A percentile compares a stretch with the other conserved stretches of the same genome.
These are phyloP conservation scores for Saccharomycopsis vini DNA, from an alignment of 805 yeast genomes.

Conservation along the genomic window DNA sequence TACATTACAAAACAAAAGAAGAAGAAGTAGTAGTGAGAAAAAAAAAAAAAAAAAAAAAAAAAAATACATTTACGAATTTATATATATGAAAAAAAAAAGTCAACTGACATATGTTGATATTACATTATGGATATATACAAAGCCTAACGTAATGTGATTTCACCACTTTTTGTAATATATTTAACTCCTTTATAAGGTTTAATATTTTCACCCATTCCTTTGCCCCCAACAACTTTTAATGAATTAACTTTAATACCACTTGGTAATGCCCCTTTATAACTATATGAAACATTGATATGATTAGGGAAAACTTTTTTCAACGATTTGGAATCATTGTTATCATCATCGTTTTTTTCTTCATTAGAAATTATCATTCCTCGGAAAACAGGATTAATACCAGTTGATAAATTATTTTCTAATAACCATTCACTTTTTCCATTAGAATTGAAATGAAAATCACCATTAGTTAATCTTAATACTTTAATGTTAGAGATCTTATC, in stretches of 20 bases:
- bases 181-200: constrained; percentile 90
- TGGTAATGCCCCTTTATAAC: constrained; percentile 60
- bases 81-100: no score
- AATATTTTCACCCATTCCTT: constrained; percentile 49
- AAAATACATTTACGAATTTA: no score
- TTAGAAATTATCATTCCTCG: constrained; percentile 43
- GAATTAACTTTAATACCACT: constrained; percentile 67
- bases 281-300: constrained; percentile 42
- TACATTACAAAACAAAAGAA: no score
- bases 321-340: constrained; percentile 6
- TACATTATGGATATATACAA: no score
- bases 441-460: constrained; percentile 55
- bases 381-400: constrained; percentile 61
- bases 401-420: constrained; percentile 45
- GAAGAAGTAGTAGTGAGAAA: no score
- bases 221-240: constrained; percentile 46
- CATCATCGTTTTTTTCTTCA: constrained; percentile 20
- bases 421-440: constrained; percentile 58
- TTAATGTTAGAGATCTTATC: constrained; percentile 35
- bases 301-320: constrained; percentile 29
- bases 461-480: constrained; percentile 60
- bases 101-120: no score
- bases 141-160: constrained; percentile 40
- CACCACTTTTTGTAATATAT: constrained; percentile 59
- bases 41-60: no score